phyloP scores from a whole-genome alignment of 2,329 filamentous ascomycete species.

The Trichoderma breve region DNA sequence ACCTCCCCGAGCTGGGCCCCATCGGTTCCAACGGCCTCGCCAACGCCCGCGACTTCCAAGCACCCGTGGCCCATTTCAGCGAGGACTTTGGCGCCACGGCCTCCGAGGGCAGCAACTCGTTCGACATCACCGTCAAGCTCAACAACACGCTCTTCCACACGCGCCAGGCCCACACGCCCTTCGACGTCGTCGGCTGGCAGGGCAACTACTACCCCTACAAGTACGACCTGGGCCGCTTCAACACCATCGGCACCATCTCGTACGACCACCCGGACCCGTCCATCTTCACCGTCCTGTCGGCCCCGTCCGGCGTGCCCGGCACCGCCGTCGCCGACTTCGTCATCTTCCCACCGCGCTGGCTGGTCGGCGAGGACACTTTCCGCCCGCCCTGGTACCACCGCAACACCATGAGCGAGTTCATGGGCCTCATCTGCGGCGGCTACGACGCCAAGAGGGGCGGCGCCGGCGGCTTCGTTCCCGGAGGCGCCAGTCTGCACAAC shows the following conservation, averaged over 20 bases:
- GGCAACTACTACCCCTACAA: constrained; percentile 80
- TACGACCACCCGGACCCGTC: constrained; percentile 77
- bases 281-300: constrained; percentile 72
- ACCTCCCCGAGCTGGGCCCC: constrained; percentile 68
- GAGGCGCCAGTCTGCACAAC: constrained; percentile 63
- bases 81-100: constrained; percentile 52
- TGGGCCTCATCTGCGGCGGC: constrained; percentile 56
- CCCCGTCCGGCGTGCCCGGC: constrained; percentile 56
- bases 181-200: constrained; percentile 80
- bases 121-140: constrained; percentile 61
- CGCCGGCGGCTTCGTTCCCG: constrained; percentile 53
- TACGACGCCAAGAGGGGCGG: constrained; percentile 61
- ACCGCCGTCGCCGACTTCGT: constrained; percentile 71
- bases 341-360: constrained; percentile 71
- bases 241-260: constrained; percentile 67
- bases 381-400: constrained; percentile 71
- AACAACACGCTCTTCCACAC: constrained; percentile 64
- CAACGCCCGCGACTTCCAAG: constrained; percentile 73
- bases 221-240: constrained; percentile 77
- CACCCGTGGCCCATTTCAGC: constrained; percentile 66
- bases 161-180: constrained; percentile 67
- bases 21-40: constrained; percentile 74
- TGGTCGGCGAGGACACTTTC: constrained; percentile 68
- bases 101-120: constrained; percentile 36
- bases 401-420: constrained; percentile 67